Evolutionary conservation across 1,139 yeast species (phyloP).

Genomic region (Magnusiomyces fungicola): DNA sequence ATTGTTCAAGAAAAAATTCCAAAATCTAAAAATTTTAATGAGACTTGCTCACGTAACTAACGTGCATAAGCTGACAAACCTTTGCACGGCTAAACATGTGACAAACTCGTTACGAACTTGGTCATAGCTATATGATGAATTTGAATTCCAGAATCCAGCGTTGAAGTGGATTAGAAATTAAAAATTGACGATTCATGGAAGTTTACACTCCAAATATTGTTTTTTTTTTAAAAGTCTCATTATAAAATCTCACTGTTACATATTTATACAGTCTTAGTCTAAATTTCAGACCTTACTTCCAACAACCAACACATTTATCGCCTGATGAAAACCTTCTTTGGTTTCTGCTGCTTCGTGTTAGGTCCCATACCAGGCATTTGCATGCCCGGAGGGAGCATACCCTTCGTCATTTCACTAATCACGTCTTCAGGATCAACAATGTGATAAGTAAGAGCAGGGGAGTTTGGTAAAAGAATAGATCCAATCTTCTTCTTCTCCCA

Average conservation of each 20-base stretch:
- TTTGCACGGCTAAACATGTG: too few species aligned
- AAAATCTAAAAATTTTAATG: not conserved
- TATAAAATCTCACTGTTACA: too few species aligned
- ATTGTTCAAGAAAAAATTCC: not conserved
- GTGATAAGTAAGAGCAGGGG: constrained; percentile 2
- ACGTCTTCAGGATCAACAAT: not conserved
- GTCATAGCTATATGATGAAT: too few species aligned
- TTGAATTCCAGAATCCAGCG: too few species aligned
- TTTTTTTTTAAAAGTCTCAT: too few species aligned
- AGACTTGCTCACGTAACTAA: not conserved
- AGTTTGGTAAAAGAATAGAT: not conserved
- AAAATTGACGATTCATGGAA: too few species aligned
- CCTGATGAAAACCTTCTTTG: constrained; percentile 5
- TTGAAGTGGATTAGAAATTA: too few species aligned
- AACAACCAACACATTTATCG: not conserved
- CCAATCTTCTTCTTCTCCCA: constrained; percentile 2
- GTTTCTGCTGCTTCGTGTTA: not conserved
- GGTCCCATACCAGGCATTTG: not conserved
- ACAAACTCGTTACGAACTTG: too few species aligned
- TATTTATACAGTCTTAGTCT: not conserved
- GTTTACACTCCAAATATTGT: too few species aligned
- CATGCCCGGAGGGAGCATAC: not conserved
- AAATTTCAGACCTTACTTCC: not conserved
- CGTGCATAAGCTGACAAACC: not conserved
- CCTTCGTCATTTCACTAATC: not conserved